Evolutionary conservation across 257 asterid species (phyloP), one percentile per base, ranked within the genome.

Genomic region (Solanum bulbocastanum): DNA sequence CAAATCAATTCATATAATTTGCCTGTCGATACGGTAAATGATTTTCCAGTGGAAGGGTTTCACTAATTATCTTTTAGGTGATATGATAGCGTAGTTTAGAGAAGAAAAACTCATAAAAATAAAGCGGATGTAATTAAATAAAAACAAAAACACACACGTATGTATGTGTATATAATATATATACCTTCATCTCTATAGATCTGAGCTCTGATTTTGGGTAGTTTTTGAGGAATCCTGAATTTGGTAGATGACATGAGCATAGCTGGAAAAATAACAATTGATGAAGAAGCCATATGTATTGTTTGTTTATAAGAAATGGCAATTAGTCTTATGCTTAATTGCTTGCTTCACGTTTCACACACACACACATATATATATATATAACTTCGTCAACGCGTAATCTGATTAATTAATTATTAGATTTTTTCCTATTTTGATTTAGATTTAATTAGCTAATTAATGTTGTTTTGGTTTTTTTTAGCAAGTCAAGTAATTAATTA

Each of bases 181-280:
- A 10, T 85, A 93, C 93, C 94, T 90, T 92, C 90, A 84, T 91
- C 92, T 72, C 89, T 74, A 37, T 84, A 89, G 83, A 87, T 76
- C 5, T 89, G 94, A 83, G 93, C 93, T 92, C 83, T 91, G 25
- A 91, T 86, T 81, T 79, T 23, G 27, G 85, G 78, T 7, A 79
- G 30, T 18, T 60, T 44, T 27, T 49, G 84, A 27, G 16, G 78
- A 35, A 65, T 37, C 5, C 40, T 46, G 22, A 4, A 30, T 58
- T 65, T 76, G 30, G 6, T 46, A 13, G 40, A 35, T 78, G 30
- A 46, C 44, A 68, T 8, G 8, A 85, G 2, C 32, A 52, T 39
- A 44, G 89, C 68, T 23, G 72, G 60, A 74, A 25, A 32, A 86
- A 23, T 37, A 30, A 88, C 37, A 46, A 71, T 42, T 22, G 88